Percentiles rank a stretch among this genome's conserved stretches.
phyloP scores from a whole-genome alignment of 2,329 filamentous ascomycete species.

The Coniosporium tulheliwenetii region DNA sequence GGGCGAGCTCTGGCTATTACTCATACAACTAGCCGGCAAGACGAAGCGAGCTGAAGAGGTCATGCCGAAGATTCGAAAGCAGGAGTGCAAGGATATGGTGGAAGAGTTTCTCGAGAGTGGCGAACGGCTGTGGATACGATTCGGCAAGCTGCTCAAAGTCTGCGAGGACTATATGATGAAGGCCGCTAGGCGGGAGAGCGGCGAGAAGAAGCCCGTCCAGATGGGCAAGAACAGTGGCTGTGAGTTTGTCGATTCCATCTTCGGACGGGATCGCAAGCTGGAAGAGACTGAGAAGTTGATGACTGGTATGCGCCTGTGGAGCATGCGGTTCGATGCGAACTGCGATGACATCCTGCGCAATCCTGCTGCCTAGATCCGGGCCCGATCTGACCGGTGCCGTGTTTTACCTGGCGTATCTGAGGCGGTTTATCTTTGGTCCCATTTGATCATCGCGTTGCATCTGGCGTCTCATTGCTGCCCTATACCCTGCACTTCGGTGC shows the following conservation, averaged over 20 bases:
- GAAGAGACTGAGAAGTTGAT: constrained; percentile 87
- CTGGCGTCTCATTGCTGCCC: too few relatives aligned
- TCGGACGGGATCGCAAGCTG: constrained; percentile 78
- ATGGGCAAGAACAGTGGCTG: constrained; percentile 86
- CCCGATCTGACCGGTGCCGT: too few relatives aligned
- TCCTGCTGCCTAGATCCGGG: constrained; percentile 21
- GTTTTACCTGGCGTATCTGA: too few relatives aligned
- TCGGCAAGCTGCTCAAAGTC: constrained; percentile 72
- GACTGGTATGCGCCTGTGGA: constrained; percentile 76
- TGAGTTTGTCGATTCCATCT: constrained; percentile 93
- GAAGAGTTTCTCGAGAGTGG: constrained; percentile 84
- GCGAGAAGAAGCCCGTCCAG: constrained; percentile 45
- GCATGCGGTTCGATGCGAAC: constrained; percentile 88
- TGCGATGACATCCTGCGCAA: constrained; percentile 71
- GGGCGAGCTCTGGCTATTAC: constrained; percentile 84
- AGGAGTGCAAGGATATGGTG: constrained; percentile 64
- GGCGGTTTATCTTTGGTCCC: too few relatives aligned
- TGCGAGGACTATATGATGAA: constrained; percentile 95
- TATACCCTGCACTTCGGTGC: too few relatives aligned
- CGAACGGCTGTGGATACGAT: constrained; percentile 70
- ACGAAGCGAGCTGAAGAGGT: constrained; percentile 79
- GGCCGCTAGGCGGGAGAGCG: constrained; percentile 56
- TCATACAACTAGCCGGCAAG: constrained; percentile 89
- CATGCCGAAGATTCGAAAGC: constrained; percentile 53
- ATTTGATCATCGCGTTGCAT: too few relatives aligned